A percentile compares a stretch with the other conserved stretches of the same genome.
These are phyloP conservation scores for Alternaria hordeiaustralica DNA, from an alignment of 2,329 filamentous ascomycete species.

Conservation along the genomic window DNA sequence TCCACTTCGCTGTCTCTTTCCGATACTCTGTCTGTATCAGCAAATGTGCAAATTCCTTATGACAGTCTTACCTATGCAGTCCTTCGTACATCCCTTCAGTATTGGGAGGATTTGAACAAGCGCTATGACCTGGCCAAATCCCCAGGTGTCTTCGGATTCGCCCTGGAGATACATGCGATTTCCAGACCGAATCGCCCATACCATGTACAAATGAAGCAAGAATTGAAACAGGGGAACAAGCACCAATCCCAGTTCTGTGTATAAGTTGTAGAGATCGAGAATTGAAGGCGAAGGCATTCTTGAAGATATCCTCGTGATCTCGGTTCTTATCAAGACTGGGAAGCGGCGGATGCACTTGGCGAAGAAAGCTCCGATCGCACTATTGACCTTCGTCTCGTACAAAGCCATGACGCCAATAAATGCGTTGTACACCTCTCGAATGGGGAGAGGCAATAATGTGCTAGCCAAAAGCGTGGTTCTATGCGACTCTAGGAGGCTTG, in stretches of 20 bases:
- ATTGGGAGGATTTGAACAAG: neutral
- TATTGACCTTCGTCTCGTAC: too few species aligned
- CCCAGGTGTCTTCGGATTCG: neutral
- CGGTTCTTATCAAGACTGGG: too few species aligned
- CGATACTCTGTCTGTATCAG: neutral
- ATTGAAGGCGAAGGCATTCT: too few species aligned
- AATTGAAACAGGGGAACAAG: neutral
- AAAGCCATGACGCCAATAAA: too few species aligned
- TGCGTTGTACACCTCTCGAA: neutral
- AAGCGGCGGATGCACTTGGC: too few species aligned
- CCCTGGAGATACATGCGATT: neutral
- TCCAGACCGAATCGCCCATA: neutral
- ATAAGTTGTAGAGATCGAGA: too few species aligned
- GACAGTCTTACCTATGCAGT: neutral
- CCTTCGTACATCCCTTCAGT: neutral
- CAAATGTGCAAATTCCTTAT: neutral
- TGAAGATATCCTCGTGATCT: too few species aligned
- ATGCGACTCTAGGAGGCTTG: neutral
- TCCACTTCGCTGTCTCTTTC: neutral
- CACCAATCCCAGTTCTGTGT: too few species aligned
- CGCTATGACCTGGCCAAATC: neutral
- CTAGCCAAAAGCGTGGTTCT: rapidly evolving
- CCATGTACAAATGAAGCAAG: neutral
- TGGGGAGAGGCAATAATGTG: neutral
- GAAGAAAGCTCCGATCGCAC: too few species aligned